Conservation (phyloP, 106 monocot species). For the Allium fistulosum region DNA sequence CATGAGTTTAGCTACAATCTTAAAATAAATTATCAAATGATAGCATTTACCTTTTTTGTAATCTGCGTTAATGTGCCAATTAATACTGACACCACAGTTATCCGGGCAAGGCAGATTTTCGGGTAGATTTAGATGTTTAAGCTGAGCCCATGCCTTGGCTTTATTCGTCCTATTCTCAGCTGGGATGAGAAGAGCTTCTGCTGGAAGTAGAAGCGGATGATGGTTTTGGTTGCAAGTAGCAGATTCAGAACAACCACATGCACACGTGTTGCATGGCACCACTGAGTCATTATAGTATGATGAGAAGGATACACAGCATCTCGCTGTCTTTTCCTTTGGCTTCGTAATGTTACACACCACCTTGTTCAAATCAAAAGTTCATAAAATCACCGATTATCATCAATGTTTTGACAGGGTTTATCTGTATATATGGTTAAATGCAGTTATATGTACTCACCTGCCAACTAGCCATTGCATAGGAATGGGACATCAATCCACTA, state of each 20-base stretch:
- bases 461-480: slow-evolving; percentile 80
- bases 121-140: slow-evolving; percentile 43
- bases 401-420: too few relatives aligned
- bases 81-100: slow-evolving; percentile 72
- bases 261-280: slow-evolving; percentile 83
- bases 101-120: slow-evolving; percentile 34
- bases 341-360: slow-evolving; percentile 83
- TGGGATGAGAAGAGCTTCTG: slow-evolving; percentile 70
- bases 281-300: slow-evolving; percentile 91
- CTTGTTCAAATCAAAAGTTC: slow-evolving; percentile 7
- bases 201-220: slow-evolving; percentile 43
- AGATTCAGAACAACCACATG: slow-evolving; percentile 63
- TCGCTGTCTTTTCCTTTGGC: slow-evolving; percentile 27
- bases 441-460: slow-evolving; percentile 2
- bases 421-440: too few relatives aligned
- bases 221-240: slow-evolving; percentile 49
- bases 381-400: too few relatives aligned
- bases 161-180: slow-evolving; percentile 53
- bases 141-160: slow-evolving; percentile 62
- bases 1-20: too few relatives aligned
- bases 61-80: slow-evolving; percentile 47
- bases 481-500: slow-evolving; percentile 48
- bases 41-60: background rate
- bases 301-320: slow-evolving; percentile 96
- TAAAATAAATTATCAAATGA: too few relatives aligned